Base-by-base conservation (phyloP, 2,329 filamentous ascomycete genomes). In the Aureobasidium vineae region DNA sequence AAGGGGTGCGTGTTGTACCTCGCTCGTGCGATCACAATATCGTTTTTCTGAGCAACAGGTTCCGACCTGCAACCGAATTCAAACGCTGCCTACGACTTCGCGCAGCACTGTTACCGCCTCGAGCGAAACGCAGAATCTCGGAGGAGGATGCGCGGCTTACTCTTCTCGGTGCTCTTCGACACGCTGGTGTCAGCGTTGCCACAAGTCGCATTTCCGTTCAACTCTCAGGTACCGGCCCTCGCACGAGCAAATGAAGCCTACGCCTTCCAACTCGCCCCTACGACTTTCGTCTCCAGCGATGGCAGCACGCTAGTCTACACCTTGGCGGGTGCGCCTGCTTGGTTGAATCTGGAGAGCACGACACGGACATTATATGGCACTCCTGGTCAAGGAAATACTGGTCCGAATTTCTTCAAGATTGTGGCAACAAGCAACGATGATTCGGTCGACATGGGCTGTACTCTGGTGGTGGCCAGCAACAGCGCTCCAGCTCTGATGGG, bases 151-250 rank as follows among this genome's bases (percentile, higher is more conserved):
- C 64, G 45, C 49, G 41, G 53, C 33, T 23, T 52, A 49, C 26
- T 33, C 33, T 57, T 41, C 43, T 31, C 47, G 45, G 43, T 45
- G 8, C 33, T 66, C 26, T 57, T 57, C 41, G 23, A 40, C 50
- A 19, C 54, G 38, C 15, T 57, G 45, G 66, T 52, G 11, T 61
- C 54, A 13, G 68, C 68, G 16, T 31, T 61, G 16, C 77, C 78
- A 21, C 75, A 76, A 52, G 72, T 79, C 63, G 80, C 81, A 54
- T 94, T 93, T 71, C 92, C 92, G 0, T 83, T 96, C 76, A 96
- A 95, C 77, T 88, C 90, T 2, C 92, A 97, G 76, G 84, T 96
- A 0, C 92, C 92, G 38, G 88, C 89, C 3, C 88, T 93, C 63
- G 92, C 91, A 23, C 85, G 90, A 70, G 81, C 90, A 67, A 85